Conservation (phyloP, 148 eudicot species). For the Dysphania ambrosioides region DNA sequence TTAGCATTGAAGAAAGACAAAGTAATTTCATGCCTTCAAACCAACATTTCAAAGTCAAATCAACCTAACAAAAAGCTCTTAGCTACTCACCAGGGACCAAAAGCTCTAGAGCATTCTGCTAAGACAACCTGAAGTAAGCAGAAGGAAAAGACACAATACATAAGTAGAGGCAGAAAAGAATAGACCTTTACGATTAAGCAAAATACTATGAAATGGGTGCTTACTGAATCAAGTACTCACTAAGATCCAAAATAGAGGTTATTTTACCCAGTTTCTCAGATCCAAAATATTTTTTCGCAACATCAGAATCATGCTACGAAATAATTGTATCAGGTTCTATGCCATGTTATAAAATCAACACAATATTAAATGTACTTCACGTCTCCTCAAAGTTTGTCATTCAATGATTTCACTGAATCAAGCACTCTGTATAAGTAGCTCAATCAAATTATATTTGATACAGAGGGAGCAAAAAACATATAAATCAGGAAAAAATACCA, state of each 20-base stretch:
- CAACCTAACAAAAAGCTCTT: conserved; percentile 5
- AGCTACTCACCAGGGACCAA: conserved; percentile 89
- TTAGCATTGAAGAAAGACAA: not conserved
- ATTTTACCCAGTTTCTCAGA: not conserved
- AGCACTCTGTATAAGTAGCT: not conserved
- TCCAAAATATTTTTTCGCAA: not conserved
- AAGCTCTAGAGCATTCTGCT: conserved; percentile 88
- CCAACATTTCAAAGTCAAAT: not conserved
- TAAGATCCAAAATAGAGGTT: not conserved
- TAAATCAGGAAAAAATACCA: conserved; percentile 2
- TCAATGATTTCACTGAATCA: not conserved
- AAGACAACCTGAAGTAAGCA: conserved; percentile 70
- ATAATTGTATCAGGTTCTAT: not conserved
- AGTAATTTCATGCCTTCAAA: not conserved
- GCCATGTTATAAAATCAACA: not conserved
- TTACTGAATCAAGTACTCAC: not conserved
- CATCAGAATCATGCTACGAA: not conserved
- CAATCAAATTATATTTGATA: not conserved
- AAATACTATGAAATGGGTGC: not conserved
- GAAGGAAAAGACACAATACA: conserved; percentile 5
- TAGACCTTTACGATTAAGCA: not conserved
- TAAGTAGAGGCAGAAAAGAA: not conserved
- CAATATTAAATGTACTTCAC: not conserved
- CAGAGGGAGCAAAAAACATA: not conserved
- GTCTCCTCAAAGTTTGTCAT: no score